Evolutionary conservation across 768 basidiomycete genomes (phyloP).

Genomic region (Lactarius sp.): DNA sequence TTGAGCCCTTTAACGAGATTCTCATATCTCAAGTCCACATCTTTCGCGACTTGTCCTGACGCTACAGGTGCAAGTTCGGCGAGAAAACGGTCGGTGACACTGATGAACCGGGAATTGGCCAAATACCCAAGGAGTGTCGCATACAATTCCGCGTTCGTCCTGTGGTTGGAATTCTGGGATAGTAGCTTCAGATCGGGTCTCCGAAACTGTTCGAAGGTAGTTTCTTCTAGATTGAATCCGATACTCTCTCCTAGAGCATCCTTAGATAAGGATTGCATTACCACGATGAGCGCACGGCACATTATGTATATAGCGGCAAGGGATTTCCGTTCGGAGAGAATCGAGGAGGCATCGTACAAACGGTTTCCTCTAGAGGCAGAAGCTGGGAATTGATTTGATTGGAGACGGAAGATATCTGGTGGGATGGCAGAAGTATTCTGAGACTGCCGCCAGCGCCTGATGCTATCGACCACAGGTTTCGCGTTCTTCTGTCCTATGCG

Average conservation of each 20-base stretch:
- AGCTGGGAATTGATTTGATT: constrained; percentile 38
- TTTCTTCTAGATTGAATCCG: constrained; percentile 80
- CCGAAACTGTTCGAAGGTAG: constrained; percentile 81
- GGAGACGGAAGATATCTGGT: constrained; percentile 48
- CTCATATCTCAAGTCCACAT: constrained; percentile 77
- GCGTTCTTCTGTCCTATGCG: constrained; percentile 82
- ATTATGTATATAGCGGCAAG: constrained; percentile 85
- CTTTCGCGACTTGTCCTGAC: constrained; percentile 72
- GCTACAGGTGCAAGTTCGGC: constrained; percentile 71
- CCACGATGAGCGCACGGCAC: constrained; percentile 78
- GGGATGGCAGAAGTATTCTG: constrained; percentile 57
- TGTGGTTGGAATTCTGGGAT: constrained; percentile 67
- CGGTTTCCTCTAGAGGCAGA: constrained; percentile 33
- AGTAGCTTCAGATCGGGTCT: constrained; percentile 64
- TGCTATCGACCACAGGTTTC: constrained; percentile 78
- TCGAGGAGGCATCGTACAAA: constrained; percentile 42
- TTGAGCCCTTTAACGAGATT: constrained; percentile 77
- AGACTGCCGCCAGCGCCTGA: constrained; percentile 80
- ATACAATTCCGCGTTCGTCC: constrained; percentile 76
- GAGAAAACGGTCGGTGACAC: constrained; percentile 89
- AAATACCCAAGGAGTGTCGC: constrained; percentile 81
- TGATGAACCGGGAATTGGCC: constrained; percentile 80
- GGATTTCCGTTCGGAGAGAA: constrained; percentile 69
- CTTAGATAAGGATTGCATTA: constrained; percentile 66
- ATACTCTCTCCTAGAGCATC: constrained; percentile 74